Evolutionary conservation across 805 yeast genomes (phyloP).

Genomic region (Yarrowia alimentaria): DNA sequence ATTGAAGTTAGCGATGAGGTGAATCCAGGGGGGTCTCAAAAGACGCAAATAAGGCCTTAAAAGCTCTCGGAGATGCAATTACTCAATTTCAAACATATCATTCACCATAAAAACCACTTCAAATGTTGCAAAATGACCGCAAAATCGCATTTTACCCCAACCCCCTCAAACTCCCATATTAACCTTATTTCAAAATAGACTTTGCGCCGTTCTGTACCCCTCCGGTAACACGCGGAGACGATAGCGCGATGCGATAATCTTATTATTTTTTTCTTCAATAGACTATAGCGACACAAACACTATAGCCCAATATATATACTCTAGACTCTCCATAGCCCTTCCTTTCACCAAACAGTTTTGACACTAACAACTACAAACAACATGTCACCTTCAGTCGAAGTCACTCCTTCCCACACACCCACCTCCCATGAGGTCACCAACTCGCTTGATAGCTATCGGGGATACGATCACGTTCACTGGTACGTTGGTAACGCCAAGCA

Average conservation of each 20-base stretch:
- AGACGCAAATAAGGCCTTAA: no score
- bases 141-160: not conserved
- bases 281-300: constrained; percentile 3
- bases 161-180: not conserved
- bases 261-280: not conserved
- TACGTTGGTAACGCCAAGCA: constrained; percentile 72
- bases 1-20: constrained; percentile 4
- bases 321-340: not conserved
- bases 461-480: constrained; percentile 68
- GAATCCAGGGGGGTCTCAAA: no score
- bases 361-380: not conserved
- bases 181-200: not conserved
- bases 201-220: constrained; percentile 25
- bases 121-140: no score
- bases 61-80: no score
- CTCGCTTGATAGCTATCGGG: constrained; percentile 34
- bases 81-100: no score
- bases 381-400: constrained; percentile 25
- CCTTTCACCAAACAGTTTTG: constrained; percentile 6
- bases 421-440: constrained; percentile 19
- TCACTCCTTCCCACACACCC: constrained; percentile 25
- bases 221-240: constrained; percentile 25
- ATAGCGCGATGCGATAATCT: constrained; percentile 19
- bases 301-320: constrained; percentile 14
- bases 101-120: no score